Conservation (phyloP, 208 protist genomes). For the Crithidia fasciculata region DNA sequence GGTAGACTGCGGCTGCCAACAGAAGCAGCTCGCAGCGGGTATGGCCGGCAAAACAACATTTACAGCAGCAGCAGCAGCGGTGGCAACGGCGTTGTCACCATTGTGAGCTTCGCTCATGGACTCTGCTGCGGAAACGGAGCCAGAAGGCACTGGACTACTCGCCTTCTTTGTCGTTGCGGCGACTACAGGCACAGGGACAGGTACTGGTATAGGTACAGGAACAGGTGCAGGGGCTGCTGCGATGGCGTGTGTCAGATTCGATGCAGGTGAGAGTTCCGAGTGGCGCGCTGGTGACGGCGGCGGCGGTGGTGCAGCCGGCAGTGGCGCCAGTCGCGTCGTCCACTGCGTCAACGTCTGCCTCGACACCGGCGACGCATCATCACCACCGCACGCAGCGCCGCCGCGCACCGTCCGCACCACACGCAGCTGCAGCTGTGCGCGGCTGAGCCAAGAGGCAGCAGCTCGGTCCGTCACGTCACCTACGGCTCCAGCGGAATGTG, state of each 20-base stretch:
- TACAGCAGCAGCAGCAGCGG: background rate
- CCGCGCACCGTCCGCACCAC: slow-evolving; percentile 11
- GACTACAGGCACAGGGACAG: slow-evolving; percentile 23
- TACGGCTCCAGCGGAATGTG: background rate
- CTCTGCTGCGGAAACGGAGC: background rate
- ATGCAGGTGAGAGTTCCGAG: background rate
- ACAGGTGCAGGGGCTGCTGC: background rate
- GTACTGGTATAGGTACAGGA: slow-evolving; percentile 10
- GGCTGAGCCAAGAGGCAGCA: slow-evolving; percentile 18
- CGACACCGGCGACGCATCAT: background rate
- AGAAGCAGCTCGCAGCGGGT: slow-evolving; percentile 19
- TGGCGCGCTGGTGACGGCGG: background rate
- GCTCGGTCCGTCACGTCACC: background rate
- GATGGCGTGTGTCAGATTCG: background rate
- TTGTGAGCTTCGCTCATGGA: no score
- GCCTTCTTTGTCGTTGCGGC: background rate
- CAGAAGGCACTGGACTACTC: background rate
- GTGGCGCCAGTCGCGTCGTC: slow-evolving; percentile 19
- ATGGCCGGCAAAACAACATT: slow-evolving; percentile 4
- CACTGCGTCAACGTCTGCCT: slow-evolving; percentile 19
- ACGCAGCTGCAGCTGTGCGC: slow-evolving; percentile 14
- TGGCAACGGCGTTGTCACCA: background rate
- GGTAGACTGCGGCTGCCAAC: slow-evolving; percentile 8
- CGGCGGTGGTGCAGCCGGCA: slow-evolving; percentile 2
- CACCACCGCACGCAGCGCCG: background rate